These are phyloP conservation scores for Populus simonii DNA, from an alignment of 345 rosid species.

Conservation along the genomic window DNA sequence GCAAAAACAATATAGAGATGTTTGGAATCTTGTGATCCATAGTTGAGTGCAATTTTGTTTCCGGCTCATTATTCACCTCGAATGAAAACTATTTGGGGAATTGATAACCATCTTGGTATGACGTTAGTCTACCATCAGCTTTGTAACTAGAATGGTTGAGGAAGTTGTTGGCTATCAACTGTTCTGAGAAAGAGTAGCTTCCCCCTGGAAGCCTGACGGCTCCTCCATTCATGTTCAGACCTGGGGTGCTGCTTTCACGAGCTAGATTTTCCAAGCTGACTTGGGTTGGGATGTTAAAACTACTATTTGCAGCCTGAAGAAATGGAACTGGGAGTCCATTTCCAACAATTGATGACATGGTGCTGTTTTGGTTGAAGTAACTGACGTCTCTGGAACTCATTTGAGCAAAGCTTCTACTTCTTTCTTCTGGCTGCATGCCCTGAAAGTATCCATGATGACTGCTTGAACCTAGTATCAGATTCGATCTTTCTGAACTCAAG, in stretches of 20 bases:
- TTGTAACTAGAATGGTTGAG: constrained; percentile 20
- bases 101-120: constrained; percentile 26
- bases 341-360: constrained; percentile 22
- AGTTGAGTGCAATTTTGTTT: not conserved
- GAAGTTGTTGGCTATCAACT: constrained; percentile 30
- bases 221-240: constrained; percentile 40
- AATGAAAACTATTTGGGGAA: constrained; percentile 18
- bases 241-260: constrained; percentile 15
- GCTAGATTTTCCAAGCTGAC: constrained; percentile 27
- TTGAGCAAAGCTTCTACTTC: constrained; percentile 23
- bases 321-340: constrained; percentile 32
- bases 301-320: constrained; percentile 28
- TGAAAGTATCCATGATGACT: constrained; percentile 34
- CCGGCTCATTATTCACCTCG: not conserved
- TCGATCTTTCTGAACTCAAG: constrained; percentile 18
- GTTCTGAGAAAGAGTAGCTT: constrained; percentile 30
- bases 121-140: constrained; percentile 30
- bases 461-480: constrained; percentile 27
- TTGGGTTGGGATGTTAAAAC: constrained; percentile 26
- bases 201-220: constrained; percentile 29
- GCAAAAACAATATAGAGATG: not conserved
- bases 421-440: constrained; percentile 30
- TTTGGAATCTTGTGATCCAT: not conserved
- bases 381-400: constrained; percentile 16
- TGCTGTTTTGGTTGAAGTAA: constrained; percentile 18